Evolutionary conservation across 805 yeast genomes (phyloP).

Genomic region (Wickerhamiella australiensis): DNA sequence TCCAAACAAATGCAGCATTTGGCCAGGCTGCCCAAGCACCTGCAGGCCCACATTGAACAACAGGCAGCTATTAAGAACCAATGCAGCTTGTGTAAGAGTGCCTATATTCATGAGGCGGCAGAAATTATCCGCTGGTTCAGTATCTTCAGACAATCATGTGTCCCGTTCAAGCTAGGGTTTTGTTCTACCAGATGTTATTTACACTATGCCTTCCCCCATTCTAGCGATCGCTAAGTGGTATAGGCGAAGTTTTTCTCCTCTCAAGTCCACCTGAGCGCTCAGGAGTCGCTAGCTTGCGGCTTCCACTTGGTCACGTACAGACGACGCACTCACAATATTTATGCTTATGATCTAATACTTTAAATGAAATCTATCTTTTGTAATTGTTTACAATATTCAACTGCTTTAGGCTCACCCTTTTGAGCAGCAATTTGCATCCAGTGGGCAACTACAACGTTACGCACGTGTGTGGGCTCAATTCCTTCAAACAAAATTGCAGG

Average conservation of each 20-base stretch:
- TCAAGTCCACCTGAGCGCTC: too few species aligned
- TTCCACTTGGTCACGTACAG: neutral
- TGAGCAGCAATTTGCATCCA: constrained; percentile 20
- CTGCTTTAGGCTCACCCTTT: constrained; percentile 13
- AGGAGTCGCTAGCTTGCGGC: neutral
- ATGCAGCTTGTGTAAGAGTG: neutral
- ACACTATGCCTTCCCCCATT: constrained; percentile 4
- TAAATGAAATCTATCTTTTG: constrained; percentile 11
- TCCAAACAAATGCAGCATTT: neutral
- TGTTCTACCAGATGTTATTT: constrained; percentile 2
- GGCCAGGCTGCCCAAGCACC: neutral
- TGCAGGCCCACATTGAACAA: neutral
- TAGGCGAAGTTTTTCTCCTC: too few species aligned
- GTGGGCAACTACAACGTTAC: constrained; percentile 20
- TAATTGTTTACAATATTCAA: constrained; percentile 9
- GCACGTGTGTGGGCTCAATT: constrained; percentile 13
- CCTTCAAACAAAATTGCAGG: constrained; percentile 20
- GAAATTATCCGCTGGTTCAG: constrained; percentile 3
- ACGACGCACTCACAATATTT: neutral
- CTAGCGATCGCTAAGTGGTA: too few species aligned
- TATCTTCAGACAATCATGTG: neutral
- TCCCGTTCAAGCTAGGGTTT: constrained; percentile 7
- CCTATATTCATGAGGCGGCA: constrained; percentile 1
- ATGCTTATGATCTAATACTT: constrained; percentile 1
- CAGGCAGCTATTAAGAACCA: neutral